phyloP scores from a whole-genome alignment of 345 rosid genomes.

The Cardamine chenopodiifolia region DNA sequence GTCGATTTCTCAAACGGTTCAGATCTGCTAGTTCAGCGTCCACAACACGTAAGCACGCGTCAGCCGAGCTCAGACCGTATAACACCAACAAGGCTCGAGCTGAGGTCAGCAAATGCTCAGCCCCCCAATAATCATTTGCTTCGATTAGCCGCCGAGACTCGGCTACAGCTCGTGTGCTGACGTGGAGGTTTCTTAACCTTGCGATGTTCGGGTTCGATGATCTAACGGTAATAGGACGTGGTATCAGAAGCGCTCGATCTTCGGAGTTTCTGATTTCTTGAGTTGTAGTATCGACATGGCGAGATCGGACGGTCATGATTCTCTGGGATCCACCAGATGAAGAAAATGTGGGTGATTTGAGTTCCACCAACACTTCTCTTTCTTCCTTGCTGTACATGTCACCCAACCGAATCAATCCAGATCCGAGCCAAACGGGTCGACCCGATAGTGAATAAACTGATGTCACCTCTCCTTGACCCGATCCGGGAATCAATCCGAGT shows the following conservation, averaged over 20 bases:
- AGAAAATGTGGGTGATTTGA: conserved; percentile 52
- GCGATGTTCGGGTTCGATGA: conserved; percentile 49
- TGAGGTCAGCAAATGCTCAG: conserved; percentile 63
- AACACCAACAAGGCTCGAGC: conserved; percentile 68
- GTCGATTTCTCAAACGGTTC: conserved; percentile 45
- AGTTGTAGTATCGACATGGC: conserved; percentile 57
- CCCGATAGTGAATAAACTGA: conserved; percentile 62
- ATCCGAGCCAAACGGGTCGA: conserved; percentile 53
- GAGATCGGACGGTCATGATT: conserved; percentile 64
- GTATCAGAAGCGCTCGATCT: conserved; percentile 53
- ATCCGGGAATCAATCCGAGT: conserved; percentile 67
- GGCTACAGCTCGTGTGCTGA: conserved; percentile 71
- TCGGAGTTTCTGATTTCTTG: conserved; percentile 48
- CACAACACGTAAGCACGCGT: conserved; percentile 55
- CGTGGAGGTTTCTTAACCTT: conserved; percentile 70
- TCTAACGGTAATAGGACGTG: conserved; percentile 58
- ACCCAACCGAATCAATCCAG: conserved; percentile 61
- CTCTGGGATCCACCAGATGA: conserved; percentile 49
- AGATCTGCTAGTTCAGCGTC: conserved; percentile 72
- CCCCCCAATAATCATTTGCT: conserved; percentile 57
- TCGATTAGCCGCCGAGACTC: conserved; percentile 72
- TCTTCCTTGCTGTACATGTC: conserved; percentile 72
- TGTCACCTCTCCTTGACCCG: conserved; percentile 64
- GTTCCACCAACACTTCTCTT: conserved; percentile 69
- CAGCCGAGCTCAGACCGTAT: conserved; percentile 45